Evolutionary conservation across 2,329 filamentous ascomycete species (phyloP).

Genomic region (Exophiala phaeomuriformis): DNA sequence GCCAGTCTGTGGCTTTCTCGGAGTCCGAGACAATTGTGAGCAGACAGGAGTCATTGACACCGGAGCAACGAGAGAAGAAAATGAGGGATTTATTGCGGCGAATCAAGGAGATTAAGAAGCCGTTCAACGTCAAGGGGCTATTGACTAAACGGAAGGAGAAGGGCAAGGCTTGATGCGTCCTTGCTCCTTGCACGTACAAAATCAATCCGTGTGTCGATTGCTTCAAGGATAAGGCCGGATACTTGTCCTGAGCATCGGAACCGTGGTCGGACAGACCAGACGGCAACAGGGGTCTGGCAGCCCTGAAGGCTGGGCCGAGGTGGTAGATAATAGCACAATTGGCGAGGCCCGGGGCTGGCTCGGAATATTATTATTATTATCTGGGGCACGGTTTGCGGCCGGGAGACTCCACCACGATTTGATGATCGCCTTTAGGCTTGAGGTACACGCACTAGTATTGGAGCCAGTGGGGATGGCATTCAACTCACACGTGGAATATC

Average conservation of each 20-base stretch:
- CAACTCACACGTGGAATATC: too few relatives aligned
- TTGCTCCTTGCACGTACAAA: not conserved
- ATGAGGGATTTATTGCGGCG: conserved; percentile 30
- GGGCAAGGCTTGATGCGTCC: conserved; percentile 6
- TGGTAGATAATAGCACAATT: not conserved
- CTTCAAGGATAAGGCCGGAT: too few relatives aligned
- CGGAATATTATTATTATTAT: too few relatives aligned
- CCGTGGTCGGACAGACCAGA: not conserved
- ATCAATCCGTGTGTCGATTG: not conserved
- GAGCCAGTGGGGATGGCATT: too few relatives aligned
- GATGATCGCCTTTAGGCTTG: too few relatives aligned
- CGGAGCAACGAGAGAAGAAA: conserved; percentile 29
- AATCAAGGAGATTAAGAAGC: conserved; percentile 33
- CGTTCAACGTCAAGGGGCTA: conserved; percentile 27
- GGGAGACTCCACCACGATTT: too few relatives aligned
- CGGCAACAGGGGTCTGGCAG: not conserved
- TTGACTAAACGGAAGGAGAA: conserved; percentile 22
- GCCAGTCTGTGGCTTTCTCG: conserved; percentile 1
- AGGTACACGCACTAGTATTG: too few relatives aligned
- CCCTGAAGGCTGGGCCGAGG: not conserved
- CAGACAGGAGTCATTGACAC: conserved; percentile 10
- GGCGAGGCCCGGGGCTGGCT: not conserved
- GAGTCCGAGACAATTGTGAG: conserved; percentile 1
- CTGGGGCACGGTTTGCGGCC: too few relatives aligned
- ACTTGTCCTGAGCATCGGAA: not conserved